These are phyloP conservation scores for Epichloe glyceriae DNA, from an alignment of 2,329 filamentous ascomycete species.

Conservation along the genomic window DNA sequence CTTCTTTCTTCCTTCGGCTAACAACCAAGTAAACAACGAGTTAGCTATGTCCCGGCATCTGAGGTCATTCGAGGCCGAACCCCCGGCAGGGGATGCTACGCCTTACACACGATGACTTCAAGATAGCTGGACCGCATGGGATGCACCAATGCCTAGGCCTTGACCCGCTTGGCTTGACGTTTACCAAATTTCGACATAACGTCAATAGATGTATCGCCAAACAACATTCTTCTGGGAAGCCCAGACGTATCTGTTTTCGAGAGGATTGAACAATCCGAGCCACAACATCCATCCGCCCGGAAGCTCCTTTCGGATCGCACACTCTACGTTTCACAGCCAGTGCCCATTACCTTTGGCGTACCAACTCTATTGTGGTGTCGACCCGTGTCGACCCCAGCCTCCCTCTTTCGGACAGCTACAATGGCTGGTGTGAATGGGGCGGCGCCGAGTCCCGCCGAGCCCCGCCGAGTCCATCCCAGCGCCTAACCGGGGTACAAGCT, in stretches of 20 bases:
- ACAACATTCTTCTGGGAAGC: conserved; percentile 15
- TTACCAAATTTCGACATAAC: conserved; percentile 12
- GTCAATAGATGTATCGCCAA: conserved; percentile 14
- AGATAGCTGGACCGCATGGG: conserved; percentile 8
- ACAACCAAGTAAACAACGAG: too few species aligned
- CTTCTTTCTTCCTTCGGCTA: not conserved
- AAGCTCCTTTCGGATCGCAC: conserved; percentile 16
- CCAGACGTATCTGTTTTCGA: conserved; percentile 7
- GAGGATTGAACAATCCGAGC: conserved; percentile 8
- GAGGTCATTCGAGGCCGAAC: not conserved
- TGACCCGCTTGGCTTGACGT: conserved; percentile 8
- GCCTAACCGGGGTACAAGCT: too few species aligned
- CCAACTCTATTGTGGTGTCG: conserved; percentile 11
- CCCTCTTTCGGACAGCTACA: too few species aligned
- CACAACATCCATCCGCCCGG: conserved; percentile 10
- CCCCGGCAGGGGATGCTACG: not conserved
- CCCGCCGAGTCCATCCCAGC: too few species aligned
- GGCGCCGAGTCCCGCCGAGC: too few species aligned
- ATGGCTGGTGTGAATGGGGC: too few species aligned
- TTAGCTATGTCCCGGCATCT: too few species aligned
- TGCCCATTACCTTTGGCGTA: conserved; percentile 12
- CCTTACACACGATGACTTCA: not conserved
- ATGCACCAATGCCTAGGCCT: conserved; percentile 12
- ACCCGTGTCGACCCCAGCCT: too few species aligned
- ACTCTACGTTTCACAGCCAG: conserved; percentile 14